Evolutionary conservation across 768 basidiomycete genomes (phyloP).

Genomic region (Trametes gibbosa): DNA sequence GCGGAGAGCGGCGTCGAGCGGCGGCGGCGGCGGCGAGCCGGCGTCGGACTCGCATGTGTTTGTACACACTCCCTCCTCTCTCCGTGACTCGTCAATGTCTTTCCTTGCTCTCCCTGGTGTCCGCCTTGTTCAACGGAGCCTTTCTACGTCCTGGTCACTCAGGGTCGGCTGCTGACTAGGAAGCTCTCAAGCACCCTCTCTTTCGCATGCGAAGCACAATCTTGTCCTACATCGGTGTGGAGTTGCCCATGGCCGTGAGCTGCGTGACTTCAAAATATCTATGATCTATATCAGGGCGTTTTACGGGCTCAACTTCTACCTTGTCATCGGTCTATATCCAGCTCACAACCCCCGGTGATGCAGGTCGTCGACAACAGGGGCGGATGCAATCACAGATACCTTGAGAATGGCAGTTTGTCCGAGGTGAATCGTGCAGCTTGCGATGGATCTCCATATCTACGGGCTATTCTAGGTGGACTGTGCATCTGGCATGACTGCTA

Average conservation of each 20-base stretch:
- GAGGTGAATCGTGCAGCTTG: not conserved
- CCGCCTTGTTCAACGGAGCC: too few relatives aligned
- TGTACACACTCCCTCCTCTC: not conserved
- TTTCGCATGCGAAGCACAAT: not conserved
- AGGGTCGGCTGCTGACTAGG: too few relatives aligned
- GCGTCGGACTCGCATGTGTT: conserved; percentile 7
- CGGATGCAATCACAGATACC: not conserved
- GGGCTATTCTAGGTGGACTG: not conserved
- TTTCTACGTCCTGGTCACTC: not conserved
- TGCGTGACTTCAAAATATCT: not conserved
- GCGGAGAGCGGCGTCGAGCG: not conserved
- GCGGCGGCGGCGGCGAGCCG: not conserved
- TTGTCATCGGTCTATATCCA: too few relatives aligned
- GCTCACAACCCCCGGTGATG: not conserved
- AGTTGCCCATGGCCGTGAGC: not conserved
- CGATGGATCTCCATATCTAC: not conserved
- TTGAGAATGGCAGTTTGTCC: not conserved
- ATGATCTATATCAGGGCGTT: not conserved
- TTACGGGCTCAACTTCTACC: too few relatives aligned
- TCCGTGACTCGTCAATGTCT: not conserved
- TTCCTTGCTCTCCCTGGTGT: not conserved
- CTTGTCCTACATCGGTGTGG: not conserved
- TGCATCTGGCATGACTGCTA: not conserved
- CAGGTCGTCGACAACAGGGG: not conserved
- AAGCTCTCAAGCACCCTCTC: too few relatives aligned